Conservation (phyloP, 1,139 yeast species). For the Candida sanyaensis region DNA sequence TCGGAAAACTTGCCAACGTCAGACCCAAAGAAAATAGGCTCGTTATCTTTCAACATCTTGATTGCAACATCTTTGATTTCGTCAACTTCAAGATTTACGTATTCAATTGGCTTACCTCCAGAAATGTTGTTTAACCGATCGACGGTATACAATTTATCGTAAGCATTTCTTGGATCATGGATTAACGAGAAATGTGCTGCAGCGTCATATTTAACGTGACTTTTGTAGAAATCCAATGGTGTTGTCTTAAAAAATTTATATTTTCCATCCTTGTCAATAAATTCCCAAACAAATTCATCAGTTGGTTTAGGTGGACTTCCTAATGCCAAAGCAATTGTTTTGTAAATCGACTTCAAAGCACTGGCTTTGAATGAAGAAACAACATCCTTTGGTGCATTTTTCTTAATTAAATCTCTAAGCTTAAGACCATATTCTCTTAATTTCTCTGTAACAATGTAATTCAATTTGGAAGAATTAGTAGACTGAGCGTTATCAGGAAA, state of each 20-base stretch:
- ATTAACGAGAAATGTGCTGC: slow-evolving; percentile 63
- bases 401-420: slow-evolving; percentile 49
- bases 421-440: slow-evolving; percentile 74
- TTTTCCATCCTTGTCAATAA: slow-evolving; percentile 69
- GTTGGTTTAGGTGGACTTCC: slow-evolving; percentile 79
- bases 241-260: slow-evolving; percentile 55
- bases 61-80: slow-evolving; percentile 62
- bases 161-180: slow-evolving; percentile 78
- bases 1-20: slow-evolving; percentile 78
- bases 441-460: slow-evolving; percentile 62
- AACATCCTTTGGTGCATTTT: slow-evolving; percentile 24
- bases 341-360: slow-evolving; percentile 63
- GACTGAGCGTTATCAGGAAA: slow-evolving; percentile 77
- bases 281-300: slow-evolving; percentile 73
- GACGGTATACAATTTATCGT: slow-evolving; percentile 62
- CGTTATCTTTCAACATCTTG: slow-evolving; percentile 65
- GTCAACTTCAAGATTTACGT: slow-evolving; percentile 65
- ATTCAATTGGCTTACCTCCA: slow-evolving; percentile 67
- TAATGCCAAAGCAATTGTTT: slow-evolving; percentile 62
- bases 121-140: slow-evolving; percentile 72
- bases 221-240: slow-evolving; percentile 62
- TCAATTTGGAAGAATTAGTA: slow-evolving; percentile 55
- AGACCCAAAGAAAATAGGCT: slow-evolving; percentile 82
- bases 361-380: slow-evolving; percentile 37
- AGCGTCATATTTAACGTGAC: slow-evolving; percentile 54